Conservation (phyloP, 139 green algal species). For the Picochlorum sp. region DNA sequence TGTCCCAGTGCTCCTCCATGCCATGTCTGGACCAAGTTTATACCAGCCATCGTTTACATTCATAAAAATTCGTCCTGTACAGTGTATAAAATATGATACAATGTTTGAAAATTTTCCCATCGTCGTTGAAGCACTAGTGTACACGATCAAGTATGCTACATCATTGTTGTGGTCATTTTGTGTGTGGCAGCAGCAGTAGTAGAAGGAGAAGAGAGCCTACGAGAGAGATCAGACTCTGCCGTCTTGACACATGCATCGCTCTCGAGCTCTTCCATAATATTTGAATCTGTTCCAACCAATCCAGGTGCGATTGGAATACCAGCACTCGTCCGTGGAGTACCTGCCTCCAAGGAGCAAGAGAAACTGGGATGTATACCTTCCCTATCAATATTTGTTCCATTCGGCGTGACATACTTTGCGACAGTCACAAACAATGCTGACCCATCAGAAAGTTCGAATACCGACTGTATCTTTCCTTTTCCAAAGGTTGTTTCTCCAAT, state of each 20-base stretch:
- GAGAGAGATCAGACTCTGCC: slow-evolving; percentile 1
- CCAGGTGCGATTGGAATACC: slow-evolving; percentile 28
- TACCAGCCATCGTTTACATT: no score
- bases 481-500: slow-evolving; percentile 81
- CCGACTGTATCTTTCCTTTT: slow-evolving; percentile 76
- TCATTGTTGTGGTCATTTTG: no score
- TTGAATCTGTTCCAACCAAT: slow-evolving; percentile 6
- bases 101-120: no score
- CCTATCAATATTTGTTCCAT: slow-evolving; percentile 21
- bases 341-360: not conserved
- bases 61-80: no score
- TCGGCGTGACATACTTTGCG: slow-evolving; percentile 44
- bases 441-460: slow-evolving; percentile 76
- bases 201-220: no score
- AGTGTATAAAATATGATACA: no score
- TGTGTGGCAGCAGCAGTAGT: no score
- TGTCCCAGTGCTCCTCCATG: no score
- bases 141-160: no score
- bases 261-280: slow-evolving; percentile 24
- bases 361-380: slow-evolving; percentile 16
- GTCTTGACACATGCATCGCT: slow-evolving; percentile 9
- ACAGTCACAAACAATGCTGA: slow-evolving; percentile 90
- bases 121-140: no score
- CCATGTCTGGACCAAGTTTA: no score
- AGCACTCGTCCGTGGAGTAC: slow-evolving; percentile 1